Evolutionary conservation across 345 rosid genomes (phyloP).

Genomic region (Nephelium lappaceum): DNA sequence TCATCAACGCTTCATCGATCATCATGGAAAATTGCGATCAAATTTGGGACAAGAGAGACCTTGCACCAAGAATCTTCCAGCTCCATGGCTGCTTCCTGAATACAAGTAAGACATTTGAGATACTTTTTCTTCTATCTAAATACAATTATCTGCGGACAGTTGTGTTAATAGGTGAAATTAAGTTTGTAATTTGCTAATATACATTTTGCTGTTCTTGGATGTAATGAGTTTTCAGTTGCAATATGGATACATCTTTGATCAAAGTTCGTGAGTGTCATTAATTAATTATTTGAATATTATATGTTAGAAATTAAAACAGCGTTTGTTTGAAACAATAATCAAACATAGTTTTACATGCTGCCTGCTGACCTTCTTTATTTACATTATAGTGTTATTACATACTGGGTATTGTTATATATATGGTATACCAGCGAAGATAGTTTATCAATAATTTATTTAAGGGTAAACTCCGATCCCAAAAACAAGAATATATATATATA

Average conservation of each 20-base stretch:
- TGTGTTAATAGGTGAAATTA: not conserved
- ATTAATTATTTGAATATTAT: not conserved
- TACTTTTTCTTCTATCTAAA: not conserved
- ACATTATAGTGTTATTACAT: too few relatives aligned
- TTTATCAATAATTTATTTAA: too few relatives aligned
- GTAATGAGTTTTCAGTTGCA: not conserved
- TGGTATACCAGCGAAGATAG: not conserved
- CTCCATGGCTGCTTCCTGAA: not conserved
- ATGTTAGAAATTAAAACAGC: not conserved
- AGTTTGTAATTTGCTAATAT: slow-evolving; percentile 15
- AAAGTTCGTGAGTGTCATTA: not conserved
- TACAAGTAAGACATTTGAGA: slow-evolving; percentile 17
- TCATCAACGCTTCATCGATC: not conserved
- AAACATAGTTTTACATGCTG: too few relatives aligned
- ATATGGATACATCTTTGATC: not conserved
- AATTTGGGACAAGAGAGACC: not conserved
- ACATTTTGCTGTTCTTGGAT: slow-evolving; percentile 2
- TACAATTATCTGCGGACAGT: slow-evolving; percentile 1
- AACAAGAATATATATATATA: too few relatives aligned
- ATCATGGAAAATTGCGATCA: not conserved
- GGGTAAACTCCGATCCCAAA: too few relatives aligned
- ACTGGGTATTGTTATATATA: not conserved
- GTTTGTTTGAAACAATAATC: not conserved
- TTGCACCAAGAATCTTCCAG: slow-evolving; percentile 8
- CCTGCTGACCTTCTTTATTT: not conserved